phyloP scores from a whole-genome alignment of 495 filamentous ascomycete species.

The Diplogelasinospora grovesii region DNA sequence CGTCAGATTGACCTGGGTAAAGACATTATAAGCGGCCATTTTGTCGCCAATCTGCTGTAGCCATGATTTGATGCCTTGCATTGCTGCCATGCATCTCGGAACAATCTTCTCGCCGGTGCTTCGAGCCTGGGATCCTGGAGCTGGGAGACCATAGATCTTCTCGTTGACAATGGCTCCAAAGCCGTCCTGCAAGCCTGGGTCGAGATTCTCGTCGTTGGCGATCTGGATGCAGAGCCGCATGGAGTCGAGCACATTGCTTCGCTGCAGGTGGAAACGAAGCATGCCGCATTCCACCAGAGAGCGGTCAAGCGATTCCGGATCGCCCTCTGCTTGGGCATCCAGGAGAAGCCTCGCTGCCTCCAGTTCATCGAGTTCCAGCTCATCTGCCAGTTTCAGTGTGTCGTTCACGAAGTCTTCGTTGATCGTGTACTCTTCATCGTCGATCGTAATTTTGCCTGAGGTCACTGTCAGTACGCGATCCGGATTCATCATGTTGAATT shows the following conservation, averaged over 20 bases:
- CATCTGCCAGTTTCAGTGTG: conserved; percentile 72
- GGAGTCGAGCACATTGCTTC: conserved; percentile 73
- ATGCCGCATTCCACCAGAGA: conserved; percentile 64
- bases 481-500: neutral
- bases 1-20: conserved; percentile 51
- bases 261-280: conserved; percentile 75
- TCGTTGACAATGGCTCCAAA: conserved; percentile 33
- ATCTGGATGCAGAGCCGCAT: conserved; percentile 67
- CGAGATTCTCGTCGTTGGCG: conserved; percentile 46
- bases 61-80: conserved; percentile 67
- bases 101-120: conserved; percentile 41
- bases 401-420: conserved; percentile 82
- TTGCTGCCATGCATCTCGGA: conserved; percentile 61
- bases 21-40: conserved; percentile 58
- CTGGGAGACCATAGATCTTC: conserved; percentile 29
- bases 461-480: conserved; percentile 28
- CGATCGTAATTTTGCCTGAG: conserved; percentile 63
- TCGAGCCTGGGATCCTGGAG: conserved; percentile 15
- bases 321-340: conserved; percentile 57
- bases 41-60: conserved; percentile 66
- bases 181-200: conserved; percentile 30
- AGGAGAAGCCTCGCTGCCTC: conserved; percentile 70
- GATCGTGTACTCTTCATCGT: conserved; percentile 67
- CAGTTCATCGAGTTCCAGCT: conserved; percentile 82
- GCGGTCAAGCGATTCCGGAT: conserved; percentile 58